Evolutionary conservation across 441 rosid species (phyloP), one percentile per base, ranked within the genome.

Genomic region (Heliophila coronopifolia): DNA sequence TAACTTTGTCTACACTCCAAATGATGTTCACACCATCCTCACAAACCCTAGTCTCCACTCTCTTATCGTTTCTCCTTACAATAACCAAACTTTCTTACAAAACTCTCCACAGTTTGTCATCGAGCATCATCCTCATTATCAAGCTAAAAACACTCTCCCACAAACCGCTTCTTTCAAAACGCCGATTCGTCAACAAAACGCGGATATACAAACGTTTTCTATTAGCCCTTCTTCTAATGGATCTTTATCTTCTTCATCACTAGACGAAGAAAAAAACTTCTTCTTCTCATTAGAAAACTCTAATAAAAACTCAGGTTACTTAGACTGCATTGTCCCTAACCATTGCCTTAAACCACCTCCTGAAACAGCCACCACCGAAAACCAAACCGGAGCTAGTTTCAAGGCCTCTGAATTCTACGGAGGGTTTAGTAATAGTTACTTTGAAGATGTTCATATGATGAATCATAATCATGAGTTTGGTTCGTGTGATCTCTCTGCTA

Each of bases 321-420:
- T 90, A 73, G 78, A 77, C 56, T 86, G 90, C 78, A 80, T 90
- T 71, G 95, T 90, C 40, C 98, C 98, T 15, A 81, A 75, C 48
- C 79, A 66, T 70, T 90, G 98, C 77, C 69, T 90, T 53, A 82
- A 79, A 52, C 97, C 92, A 22, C 80, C 93, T 56, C 51, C 77
- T 6, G 54, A 50, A 32, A 49, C 61, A 34, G 44, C 66, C 18
- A 28, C 58, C 20, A 40, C 36, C 41, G 12, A 54, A 38, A 38
- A 46, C 5, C 38, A 46, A 54, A 27, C 44, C 26, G 66, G 53
- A 51, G 47, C 19, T 33, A 9, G 52, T 42, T 50, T 42, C 32
- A 39, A 54, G 50, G 15, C 32, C 46, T 34, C 67, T 46, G 69
- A 65, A 1, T 16, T 38, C 7, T 20, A 36, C 48, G 69, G 54